A percentile compares a stretch with the other conserved stretches of the same genome.
These are phyloP conservation scores for Chrysosporium keratinophilum DNA, from an alignment of 2,329 filamentous ascomycete species.

Conservation along the genomic window DNA sequence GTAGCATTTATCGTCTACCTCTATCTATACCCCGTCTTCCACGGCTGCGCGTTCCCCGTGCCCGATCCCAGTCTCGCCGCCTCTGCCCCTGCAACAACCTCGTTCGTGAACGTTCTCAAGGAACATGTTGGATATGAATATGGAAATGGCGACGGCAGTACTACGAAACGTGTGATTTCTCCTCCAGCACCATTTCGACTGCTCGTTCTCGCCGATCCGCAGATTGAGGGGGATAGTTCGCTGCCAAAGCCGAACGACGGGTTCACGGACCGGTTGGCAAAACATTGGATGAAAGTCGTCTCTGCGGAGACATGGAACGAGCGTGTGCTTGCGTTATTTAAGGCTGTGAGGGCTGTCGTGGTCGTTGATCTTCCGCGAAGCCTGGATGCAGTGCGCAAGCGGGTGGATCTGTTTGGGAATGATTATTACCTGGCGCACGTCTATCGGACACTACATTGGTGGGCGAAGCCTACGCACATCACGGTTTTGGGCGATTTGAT, in stretches of 20 bases:
- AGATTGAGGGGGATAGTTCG: slow-evolving; percentile 84
- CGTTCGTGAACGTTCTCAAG: slow-evolving; percentile 29
- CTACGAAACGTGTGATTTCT: neutral
- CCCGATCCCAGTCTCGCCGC: slow-evolving; percentile 25
- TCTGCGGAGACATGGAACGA: slow-evolving; percentile 12
- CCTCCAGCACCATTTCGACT: slow-evolving; percentile 65
- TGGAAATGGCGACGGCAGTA: neutral
- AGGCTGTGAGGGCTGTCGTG: slow-evolving; percentile 33
- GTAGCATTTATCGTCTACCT: slow-evolving; percentile 64
- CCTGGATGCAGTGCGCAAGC: slow-evolving; percentile 61
- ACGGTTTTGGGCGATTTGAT: slow-evolving; percentile 83
- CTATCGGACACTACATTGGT: slow-evolving; percentile 74
- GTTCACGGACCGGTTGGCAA: slow-evolving; percentile 32
- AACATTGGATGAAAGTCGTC: slow-evolving; percentile 27
- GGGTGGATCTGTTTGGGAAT: slow-evolving; percentile 81
- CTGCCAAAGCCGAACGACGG: slow-evolving; percentile 49
- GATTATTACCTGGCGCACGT: slow-evolving; percentile 92
- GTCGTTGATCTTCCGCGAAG: slow-evolving; percentile 59
- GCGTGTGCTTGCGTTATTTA: slow-evolving; percentile 15
- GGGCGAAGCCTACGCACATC: slow-evolving; percentile 73
- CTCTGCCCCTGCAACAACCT: slow-evolving; percentile 4
- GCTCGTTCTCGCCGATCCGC: slow-evolving; percentile 79
- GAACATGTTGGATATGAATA: slow-evolving; percentile 26
- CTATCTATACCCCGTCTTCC: slow-evolving; percentile 76
- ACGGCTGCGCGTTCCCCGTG: slow-evolving; percentile 67